A percentile compares a stretch with the other conserved stretches of the same genome.
phyloP scores from a whole-genome alignment of 495 filamentous ascomycete species.

The Thozetella sp. region DNA sequence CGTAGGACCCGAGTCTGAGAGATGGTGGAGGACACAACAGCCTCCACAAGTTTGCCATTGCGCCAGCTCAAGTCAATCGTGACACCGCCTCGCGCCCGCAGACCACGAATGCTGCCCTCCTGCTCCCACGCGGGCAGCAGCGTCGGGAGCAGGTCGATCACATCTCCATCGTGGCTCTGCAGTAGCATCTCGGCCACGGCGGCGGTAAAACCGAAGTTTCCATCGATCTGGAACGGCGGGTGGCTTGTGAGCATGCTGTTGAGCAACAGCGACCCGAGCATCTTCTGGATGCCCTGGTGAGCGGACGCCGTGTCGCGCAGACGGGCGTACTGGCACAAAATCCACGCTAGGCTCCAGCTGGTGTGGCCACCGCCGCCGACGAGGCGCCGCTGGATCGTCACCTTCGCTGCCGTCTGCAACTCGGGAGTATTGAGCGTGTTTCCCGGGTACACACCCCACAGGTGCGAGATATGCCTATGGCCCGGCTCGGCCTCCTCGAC shows the following conservation, averaged over 20 bases:
- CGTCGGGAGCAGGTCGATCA: slow-evolving; percentile 45
- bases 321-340: slow-evolving; percentile 40
- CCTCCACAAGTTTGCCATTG: neutral
- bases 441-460: slow-evolving; percentile 42
- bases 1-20: neutral
- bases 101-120: neutral
- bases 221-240: slow-evolving; percentile 44
- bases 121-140: slow-evolving; percentile 12
- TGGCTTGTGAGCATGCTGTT: neutral
- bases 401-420: slow-evolving; percentile 30
- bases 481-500: slow-evolving; percentile 46
- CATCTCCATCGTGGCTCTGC: slow-evolving; percentile 43
- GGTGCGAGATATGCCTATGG: slow-evolving; percentile 49
- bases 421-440: slow-evolving; percentile 17
- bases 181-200: slow-evolving; percentile 53
- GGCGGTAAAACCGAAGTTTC: slow-evolving; percentile 51
- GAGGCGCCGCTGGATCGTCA: slow-evolving; percentile 38
- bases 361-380: slow-evolving; percentile 45
- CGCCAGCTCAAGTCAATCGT: neutral
- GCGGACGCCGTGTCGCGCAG: slow-evolving; percentile 27
- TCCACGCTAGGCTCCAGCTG: slow-evolving; percentile 52
- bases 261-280: neutral
- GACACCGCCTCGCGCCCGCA: neutral
- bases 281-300: slow-evolving; percentile 13
- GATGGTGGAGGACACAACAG: neutral